These are phyloP conservation scores for Anisodus tanguticus DNA, from an alignment of 257 asterid genomes.

Conservation along the genomic window DNA sequence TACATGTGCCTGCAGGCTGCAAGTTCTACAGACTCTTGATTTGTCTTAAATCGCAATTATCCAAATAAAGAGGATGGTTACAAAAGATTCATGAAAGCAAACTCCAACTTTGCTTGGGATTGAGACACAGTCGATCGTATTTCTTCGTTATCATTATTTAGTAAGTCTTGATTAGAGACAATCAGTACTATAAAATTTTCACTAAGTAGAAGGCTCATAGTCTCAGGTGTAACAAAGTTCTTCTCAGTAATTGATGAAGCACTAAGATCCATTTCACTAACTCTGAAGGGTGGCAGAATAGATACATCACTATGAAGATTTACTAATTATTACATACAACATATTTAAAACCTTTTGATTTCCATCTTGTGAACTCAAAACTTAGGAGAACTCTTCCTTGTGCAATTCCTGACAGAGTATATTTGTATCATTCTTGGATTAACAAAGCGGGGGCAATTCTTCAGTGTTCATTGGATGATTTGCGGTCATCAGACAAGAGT, in stretches of 20 bases:
- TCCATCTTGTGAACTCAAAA: constrained; percentile 21
- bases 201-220: neutral
- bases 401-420: neutral
- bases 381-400: neutral
- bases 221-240: neutral
- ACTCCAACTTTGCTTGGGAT: too few species aligned
- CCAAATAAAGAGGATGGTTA: too few species aligned
- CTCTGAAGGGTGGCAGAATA: neutral
- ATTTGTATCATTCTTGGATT: neutral
- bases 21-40: too few species aligned
- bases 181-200: neutral
- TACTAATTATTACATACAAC: constrained; percentile 16
- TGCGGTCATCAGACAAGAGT: constrained; percentile 50
- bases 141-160: too few species aligned
- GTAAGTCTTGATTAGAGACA: too few species aligned
- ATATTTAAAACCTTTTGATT: neutral
- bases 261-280: constrained; percentile 10
- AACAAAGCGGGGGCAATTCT: neutral
- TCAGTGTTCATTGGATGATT: neutral
- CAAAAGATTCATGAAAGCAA: too few species aligned
- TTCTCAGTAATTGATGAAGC: neutral
- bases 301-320: constrained; percentile 23
- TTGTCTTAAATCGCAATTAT: too few species aligned
- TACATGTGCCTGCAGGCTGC: too few species aligned
- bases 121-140: too few species aligned